A percentile compares a stretch with the other conserved stretches of the same genome.
Evolutionary conservation across 73 alveolate genomes (phyloP).

Genomic region (Blepharisma japonicum): DNA sequence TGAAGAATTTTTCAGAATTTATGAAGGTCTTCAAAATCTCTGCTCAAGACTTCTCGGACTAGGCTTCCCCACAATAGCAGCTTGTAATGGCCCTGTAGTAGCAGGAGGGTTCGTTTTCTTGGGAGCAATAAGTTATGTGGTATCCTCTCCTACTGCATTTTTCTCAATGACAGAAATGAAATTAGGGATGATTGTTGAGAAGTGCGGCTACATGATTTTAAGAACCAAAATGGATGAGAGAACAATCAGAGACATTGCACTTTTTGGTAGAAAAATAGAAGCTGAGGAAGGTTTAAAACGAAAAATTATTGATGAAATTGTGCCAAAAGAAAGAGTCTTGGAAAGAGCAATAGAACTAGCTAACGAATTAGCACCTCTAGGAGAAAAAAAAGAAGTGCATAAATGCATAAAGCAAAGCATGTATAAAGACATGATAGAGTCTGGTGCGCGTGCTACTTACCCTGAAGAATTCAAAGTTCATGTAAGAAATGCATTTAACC

Average conservation of each 20-base stretch:
- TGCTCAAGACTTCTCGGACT: constrained; percentile 41
- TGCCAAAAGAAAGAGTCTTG: background rate
- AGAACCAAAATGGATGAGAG: background rate
- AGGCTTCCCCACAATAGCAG: constrained; percentile 54
- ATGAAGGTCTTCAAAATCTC: background rate
- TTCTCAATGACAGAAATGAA: constrained; percentile 44
- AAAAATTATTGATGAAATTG: constrained; percentile 8
- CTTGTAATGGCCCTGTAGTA: constrained; percentile 57
- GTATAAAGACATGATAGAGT: background rate
- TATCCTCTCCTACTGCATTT: constrained; percentile 55
- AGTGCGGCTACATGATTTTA: background rate
- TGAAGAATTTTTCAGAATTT: background rate
- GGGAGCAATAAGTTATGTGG: background rate
- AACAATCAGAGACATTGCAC: background rate
- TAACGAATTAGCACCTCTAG: constrained; percentile 3
- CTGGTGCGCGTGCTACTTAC: no score
- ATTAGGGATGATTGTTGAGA: constrained; percentile 42
- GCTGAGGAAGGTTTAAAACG: constrained; percentile 7
- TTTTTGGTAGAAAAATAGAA: background rate
- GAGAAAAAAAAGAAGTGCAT: background rate
- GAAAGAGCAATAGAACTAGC: constrained; percentile 15
- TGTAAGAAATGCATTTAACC: no score
- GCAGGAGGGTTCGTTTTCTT: constrained; percentile 57
- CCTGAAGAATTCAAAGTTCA: no score
- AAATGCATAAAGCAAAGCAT: background rate